These are phyloP conservation scores for Claviceps sp. DNA, from an alignment of 2,329 filamentous ascomycete species.

Conservation along the genomic window DNA sequence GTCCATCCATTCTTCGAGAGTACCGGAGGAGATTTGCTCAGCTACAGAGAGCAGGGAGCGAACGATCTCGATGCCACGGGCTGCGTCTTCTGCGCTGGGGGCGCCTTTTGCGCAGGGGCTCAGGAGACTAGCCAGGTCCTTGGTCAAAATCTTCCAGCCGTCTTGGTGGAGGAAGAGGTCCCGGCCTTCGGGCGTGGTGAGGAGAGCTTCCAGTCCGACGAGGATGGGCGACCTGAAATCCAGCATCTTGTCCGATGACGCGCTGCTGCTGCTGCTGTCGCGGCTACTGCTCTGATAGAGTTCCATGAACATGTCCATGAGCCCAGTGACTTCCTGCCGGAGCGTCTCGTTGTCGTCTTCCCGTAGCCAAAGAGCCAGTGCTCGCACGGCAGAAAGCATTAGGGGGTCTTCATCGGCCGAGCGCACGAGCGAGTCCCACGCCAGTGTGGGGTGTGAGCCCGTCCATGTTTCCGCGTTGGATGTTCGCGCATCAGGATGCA, in stretches of 20 bases:
- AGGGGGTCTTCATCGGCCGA: constrained; percentile 41
- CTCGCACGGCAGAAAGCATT: constrained; percentile 42
- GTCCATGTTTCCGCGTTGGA: constrained; percentile 28
- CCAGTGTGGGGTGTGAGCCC: constrained; percentile 34
- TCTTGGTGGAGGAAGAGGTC: constrained; percentile 34
- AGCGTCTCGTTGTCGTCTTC: constrained; percentile 52
- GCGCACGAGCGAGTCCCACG: constrained; percentile 44
- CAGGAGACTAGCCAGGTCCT: constrained; percentile 35
- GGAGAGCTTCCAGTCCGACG: constrained; percentile 45
- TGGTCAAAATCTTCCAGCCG: constrained; percentile 40
- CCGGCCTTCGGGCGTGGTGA: constrained; percentile 33
- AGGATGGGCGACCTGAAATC: constrained; percentile 46
- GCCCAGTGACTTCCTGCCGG: constrained; percentile 40
- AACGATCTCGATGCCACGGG: constrained; percentile 40
- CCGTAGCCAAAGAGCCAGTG: constrained; percentile 52
- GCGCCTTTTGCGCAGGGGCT: constrained; percentile 10
- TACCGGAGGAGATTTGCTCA: constrained; percentile 30
- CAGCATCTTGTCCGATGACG: constrained; percentile 22
- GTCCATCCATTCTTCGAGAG: constrained; percentile 43
- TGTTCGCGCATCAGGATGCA: constrained; percentile 43
- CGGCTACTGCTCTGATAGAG: constrained; percentile 32
- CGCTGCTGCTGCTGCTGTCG: constrained; percentile 8
- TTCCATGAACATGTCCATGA: constrained; percentile 51
- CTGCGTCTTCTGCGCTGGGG: constrained; percentile 1
- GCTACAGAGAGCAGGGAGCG: constrained; percentile 39